Percentiles rank a stretch among this genome's conserved stretches.
phyloP scores from a whole-genome alignment of 768 basidiomycete species.

The Suillus brevipes region DNA sequence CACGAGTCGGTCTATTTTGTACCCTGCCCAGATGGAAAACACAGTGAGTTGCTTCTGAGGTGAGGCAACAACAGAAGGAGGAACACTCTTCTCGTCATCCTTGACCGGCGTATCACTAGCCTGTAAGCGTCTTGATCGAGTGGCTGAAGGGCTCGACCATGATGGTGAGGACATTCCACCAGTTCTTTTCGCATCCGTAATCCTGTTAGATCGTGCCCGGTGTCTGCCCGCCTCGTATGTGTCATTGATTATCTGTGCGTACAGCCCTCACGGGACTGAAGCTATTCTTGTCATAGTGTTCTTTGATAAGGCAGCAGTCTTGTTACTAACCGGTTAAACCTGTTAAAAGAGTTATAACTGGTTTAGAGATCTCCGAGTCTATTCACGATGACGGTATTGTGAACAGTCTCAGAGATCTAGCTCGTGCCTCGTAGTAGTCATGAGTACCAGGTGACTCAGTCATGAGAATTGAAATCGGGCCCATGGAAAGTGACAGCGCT shows the following conservation, averaged over 20 bases:
- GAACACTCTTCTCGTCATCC: conserved; percentile 37
- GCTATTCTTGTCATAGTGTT: neutral
- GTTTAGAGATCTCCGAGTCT: too few species aligned
- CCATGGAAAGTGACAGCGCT: too few species aligned
- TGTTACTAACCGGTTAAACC: too few species aligned
- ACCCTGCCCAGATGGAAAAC: conserved; percentile 27
- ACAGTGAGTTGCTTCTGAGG: conserved; percentile 27
- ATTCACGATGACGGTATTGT: too few species aligned
- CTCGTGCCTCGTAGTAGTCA: too few species aligned
- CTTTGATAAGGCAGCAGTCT: too few species aligned
- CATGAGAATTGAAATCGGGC: too few species aligned
- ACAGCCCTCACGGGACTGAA: conserved; percentile 2
- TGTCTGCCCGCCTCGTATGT: too few species aligned
- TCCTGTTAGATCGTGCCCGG: conserved; percentile 7
- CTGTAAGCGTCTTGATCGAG: conserved; percentile 33
- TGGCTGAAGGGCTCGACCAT: conserved; percentile 79
- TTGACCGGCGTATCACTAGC: conserved; percentile 40
- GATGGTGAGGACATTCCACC: conserved; percentile 82
- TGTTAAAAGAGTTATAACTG: too few species aligned
- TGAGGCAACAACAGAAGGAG: conserved; percentile 30
- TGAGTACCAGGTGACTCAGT: conserved; percentile 13
- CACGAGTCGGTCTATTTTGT: conserved; percentile 25
- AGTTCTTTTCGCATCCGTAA: conserved; percentile 45
- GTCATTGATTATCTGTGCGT: too few species aligned
- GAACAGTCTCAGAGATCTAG: too few species aligned